Percentiles rank a stretch among this genome's conserved stretches.
phyloP scores from a whole-genome alignment of 768 basidiomycete genomes.

The Amylocystis lapponica region DNA sequence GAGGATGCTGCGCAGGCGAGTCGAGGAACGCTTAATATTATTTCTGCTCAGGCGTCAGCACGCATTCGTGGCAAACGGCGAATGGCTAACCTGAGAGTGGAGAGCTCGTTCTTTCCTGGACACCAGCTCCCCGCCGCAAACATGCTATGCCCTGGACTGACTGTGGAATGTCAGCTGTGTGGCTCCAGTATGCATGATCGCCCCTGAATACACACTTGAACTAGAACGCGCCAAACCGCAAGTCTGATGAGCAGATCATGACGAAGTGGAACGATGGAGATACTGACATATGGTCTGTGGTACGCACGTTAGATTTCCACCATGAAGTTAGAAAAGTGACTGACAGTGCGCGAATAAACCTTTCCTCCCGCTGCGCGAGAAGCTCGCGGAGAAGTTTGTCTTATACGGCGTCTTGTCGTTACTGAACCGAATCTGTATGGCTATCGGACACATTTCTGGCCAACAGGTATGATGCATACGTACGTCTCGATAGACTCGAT shows the following conservation, averaged over 20 bases:
- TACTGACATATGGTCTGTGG: constrained; percentile 56
- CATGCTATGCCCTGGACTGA: constrained; percentile 61
- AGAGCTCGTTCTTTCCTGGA: constrained; percentile 73
- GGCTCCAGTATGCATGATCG: constrained; percentile 2
- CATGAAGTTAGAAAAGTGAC: constrained; percentile 22
- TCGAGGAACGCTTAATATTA: constrained; percentile 57
- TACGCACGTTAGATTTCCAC: too few relatives aligned
- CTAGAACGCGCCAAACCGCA: neutral
- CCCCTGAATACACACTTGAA: constrained; percentile 20
- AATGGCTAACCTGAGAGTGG: constrained; percentile 50
- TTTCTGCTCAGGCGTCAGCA: too few relatives aligned
- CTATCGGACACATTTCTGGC: too few relatives aligned
- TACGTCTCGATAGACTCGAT: constrained; percentile 91
- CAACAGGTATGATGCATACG: too few relatives aligned
- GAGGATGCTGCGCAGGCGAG: constrained; percentile 61
- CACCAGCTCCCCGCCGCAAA: constrained; percentile 82
- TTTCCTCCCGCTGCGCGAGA: constrained; percentile 86
- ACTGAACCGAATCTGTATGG: constrained; percentile 74
- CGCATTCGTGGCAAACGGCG: neutral
- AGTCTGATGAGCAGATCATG: too few relatives aligned
- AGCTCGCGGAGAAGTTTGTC: constrained; percentile 68
- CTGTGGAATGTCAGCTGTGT: constrained; percentile 29
- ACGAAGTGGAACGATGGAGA: constrained; percentile 8
- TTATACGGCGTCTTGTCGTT: constrained; percentile 98
- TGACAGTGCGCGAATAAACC: constrained; percentile 84